These are phyloP conservation scores for Paramecium pentaurelia DNA, from an alignment of 73 alveolate genomes.

Conservation along the genomic window DNA sequence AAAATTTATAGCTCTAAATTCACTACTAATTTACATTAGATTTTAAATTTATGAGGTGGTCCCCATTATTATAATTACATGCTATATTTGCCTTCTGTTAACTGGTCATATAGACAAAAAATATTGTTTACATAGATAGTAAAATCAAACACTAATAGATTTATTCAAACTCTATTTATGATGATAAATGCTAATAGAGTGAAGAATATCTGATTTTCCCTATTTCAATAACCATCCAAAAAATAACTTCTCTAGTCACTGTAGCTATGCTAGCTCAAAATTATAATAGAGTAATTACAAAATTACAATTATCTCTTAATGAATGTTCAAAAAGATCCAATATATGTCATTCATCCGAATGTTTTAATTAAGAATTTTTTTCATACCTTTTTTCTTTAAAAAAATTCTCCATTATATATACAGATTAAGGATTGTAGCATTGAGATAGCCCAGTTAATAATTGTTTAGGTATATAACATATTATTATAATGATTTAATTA, in stretches of 20 bases:
- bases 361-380: neutral
- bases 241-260: too few species aligned
- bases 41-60: neutral
- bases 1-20: neutral
- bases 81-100: too few species aligned
- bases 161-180: too few species aligned
- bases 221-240: neutral
- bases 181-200: neutral
- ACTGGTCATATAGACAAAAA: too few species aligned
- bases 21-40: neutral
- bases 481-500: too few species aligned
- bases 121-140: neutral
- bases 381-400: neutral
- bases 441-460: too few species aligned
- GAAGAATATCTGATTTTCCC: neutral
- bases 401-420: too few species aligned
- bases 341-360: neutral
- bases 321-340: neutral
- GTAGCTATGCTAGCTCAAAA: neutral
- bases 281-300: neutral
- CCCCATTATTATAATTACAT: too few species aligned
- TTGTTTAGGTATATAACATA: neutral
- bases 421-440: neutral
- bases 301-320: too few species aligned
- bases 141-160: neutral